These are phyloP conservation scores for Macrolepiota fuliginosa DNA, from an alignment of 768 basidiomycete genomes.

Conservation along the genomic window DNA sequence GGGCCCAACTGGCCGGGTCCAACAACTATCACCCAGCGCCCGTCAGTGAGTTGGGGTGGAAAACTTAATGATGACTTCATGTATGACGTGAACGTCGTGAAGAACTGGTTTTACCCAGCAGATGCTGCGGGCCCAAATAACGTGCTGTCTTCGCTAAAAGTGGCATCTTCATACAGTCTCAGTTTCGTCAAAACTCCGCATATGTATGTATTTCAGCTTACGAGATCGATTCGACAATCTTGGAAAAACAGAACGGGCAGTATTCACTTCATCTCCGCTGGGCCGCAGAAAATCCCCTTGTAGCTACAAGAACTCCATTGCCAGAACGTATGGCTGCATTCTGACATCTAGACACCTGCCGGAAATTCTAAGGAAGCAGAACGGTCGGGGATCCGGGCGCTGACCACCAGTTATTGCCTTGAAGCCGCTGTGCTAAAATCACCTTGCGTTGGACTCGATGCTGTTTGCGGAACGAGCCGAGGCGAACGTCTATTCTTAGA, in stretches of 20 bases:
- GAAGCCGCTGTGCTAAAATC: not conserved
- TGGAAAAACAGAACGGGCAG: not conserved
- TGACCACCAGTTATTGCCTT: not conserved
- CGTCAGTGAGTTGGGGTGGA: too few relatives aligned
- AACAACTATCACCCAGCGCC: too few relatives aligned
- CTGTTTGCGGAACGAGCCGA: not conserved
- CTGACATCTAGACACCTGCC: not conserved
- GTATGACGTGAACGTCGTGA: too few relatives aligned
- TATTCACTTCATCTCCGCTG: not conserved
- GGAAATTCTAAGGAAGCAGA: not conserved
- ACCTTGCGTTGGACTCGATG: not conserved
- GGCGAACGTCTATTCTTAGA: not conserved
- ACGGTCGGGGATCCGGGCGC: not conserved
- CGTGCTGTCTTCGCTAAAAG: too few relatives aligned
- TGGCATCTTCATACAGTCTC: too few relatives aligned
- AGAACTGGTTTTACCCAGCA: too few relatives aligned
- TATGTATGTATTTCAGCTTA: not conserved
- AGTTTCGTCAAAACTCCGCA: too few relatives aligned
- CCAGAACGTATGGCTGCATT: not conserved
- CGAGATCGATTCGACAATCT: not conserved
- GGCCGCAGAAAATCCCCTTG: slow-evolving; percentile 1
- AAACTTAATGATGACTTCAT: too few relatives aligned
- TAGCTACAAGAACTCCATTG: not conserved
- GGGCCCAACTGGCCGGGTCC: too few relatives aligned
- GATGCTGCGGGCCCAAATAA: too few relatives aligned